Evolutionary conservation across 192 early-diverging fungal species (phyloP), one percentile per base, ranked within the genome.

Genomic region (Coemansia interrupta): DNA sequence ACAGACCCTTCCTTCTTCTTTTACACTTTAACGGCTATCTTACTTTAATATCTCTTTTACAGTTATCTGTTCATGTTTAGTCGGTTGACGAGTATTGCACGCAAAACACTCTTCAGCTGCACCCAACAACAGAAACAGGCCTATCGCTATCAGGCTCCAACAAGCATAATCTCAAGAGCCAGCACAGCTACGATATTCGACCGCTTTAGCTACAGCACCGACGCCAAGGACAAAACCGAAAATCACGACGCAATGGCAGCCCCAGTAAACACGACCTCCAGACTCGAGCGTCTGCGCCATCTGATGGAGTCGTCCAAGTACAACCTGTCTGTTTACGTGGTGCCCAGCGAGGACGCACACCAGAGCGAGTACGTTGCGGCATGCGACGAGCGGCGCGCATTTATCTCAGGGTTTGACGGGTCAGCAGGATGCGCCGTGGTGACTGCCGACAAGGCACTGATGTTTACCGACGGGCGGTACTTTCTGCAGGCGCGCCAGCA

Each of bases 381-480:
- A 18, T 89, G 88, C 71, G 94, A 98, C 65, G 86, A 83, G 54
- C 87, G 96, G 17, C 90, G 96, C 26, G 80, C 82, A 24, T 98
- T 83, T 72, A 96, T 98, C 67, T 92, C 90, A 5, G 94, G 94
- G 32, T 98, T 98, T 69, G 91, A 87, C 47, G 96, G 96, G n/a
- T 98, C 96, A 17, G 94, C 96, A n/a, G 93, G 92, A 72, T 85
- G 88, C 50, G 96, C 94, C 7, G 85, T 98, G 40, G 85, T 98
- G 15, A 89, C 92, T 3, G 44, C 71, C 28, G 83, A 89, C 36
- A 66, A 83, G 50, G 94, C 94, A 49, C 86, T 89, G 24, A 83
- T 98, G 48, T 98, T 95, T 68, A 98, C 96, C 6, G 96, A 98
- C 70, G 96, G 96, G 5, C 85, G 96, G 48, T 98, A 98, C 87